Evolutionary conservation across 176 grass and related monocot genomes (phyloP), one percentile per base, ranked within the genome.

Genomic region (Cymbopogon citratus): DNA sequence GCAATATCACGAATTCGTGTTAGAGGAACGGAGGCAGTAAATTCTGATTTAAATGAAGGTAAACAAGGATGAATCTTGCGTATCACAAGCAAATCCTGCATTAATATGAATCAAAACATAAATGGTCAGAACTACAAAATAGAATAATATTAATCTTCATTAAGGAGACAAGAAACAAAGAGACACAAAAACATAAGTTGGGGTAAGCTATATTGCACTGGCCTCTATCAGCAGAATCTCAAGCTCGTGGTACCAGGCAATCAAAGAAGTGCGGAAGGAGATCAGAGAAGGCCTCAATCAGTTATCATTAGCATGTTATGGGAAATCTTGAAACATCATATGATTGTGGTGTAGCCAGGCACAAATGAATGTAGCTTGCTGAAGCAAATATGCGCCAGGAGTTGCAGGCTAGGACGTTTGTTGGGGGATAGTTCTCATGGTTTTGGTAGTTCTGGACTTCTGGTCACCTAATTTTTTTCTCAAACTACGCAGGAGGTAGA

Each of bases 1-100:
- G 95, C 95, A 80, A 98, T 98, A 78, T 98, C 95, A 51, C 95
- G 92, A 86, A 98, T 98, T 82, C 95, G 84, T 81, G 95, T 98
- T 74, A 98, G 86, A 92, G 95, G 95, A 64, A 98, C 95, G 72
- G 95, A 91, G 52, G 95, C 95, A 78, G 95, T 98, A 93, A 98
- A 98, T 61, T 98, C 95, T 74, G 92, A 85, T 84, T 98, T 98
- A 83, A 98, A 98, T 74, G 95, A 98, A 89, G 95, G 95, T 86
- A 98, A 82, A 86, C 90, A 98, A 44, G 88, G 88, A 85, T 98
- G 95, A 75, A 94, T 89, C 66, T 93, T 94, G 78, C 88, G 88
- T 78, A 93, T 93, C 69, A 94, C 80, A 71, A 98, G 87, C 81
- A 91, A 66, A 63, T 94, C 92, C 84, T 94, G 84, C 48, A 78